Conservation (phyloP, 2,329 filamentous ascomycete species). For the Chaetomiaceae sp. region DNA sequence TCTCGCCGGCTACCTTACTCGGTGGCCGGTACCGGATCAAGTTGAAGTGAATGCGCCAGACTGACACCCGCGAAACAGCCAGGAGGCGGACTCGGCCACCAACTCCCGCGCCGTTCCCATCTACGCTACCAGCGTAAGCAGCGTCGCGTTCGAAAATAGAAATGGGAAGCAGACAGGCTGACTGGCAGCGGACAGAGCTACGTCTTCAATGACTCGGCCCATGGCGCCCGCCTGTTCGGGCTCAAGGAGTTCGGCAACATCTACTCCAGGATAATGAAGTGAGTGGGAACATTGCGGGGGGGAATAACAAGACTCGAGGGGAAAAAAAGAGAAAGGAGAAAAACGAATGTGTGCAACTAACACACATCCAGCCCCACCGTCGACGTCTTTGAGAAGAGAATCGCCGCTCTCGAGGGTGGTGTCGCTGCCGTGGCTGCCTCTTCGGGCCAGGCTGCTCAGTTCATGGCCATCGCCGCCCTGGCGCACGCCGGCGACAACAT, state of each 20-base stretch:
- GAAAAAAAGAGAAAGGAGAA: neutral
- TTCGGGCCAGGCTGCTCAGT: slow-evolving; percentile 87
- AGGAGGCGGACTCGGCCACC: slow-evolving; percentile 73
- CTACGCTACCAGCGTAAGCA: slow-evolving; percentile 77
- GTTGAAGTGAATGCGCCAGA: no score
- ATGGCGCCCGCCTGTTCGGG: slow-evolving; percentile 89
- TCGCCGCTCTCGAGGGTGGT: slow-evolving; percentile 92
- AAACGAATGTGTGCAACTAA: neutral
- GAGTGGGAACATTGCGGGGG: slow-evolving; percentile 28
- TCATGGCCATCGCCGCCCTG: slow-evolving; percentile 82
- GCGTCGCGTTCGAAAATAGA: no score
- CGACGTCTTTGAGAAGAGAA: slow-evolving; percentile 93
- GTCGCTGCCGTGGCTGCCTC: slow-evolving; percentile 78
- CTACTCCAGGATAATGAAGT: slow-evolving; percentile 97
- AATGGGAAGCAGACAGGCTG: no score
- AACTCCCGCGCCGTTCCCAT: slow-evolving; percentile 91
- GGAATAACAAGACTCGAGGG: neutral
- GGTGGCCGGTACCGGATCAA: slow-evolving; percentile 3
- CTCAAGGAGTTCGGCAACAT: slow-evolving; percentile 98
- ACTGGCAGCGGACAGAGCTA: slow-evolving; percentile 56
- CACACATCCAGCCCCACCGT: slow-evolving; percentile 65
- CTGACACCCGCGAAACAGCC: slow-evolving; percentile 47
- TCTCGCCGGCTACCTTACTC: neutral
- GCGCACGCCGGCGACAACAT: slow-evolving; percentile 90
- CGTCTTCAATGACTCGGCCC: slow-evolving; percentile 92